Evolutionary conservation across 73 alveolate genomes (phyloP), one percentile per base, ranked within the genome.

Genomic region (Uronychia setigera): DNA sequence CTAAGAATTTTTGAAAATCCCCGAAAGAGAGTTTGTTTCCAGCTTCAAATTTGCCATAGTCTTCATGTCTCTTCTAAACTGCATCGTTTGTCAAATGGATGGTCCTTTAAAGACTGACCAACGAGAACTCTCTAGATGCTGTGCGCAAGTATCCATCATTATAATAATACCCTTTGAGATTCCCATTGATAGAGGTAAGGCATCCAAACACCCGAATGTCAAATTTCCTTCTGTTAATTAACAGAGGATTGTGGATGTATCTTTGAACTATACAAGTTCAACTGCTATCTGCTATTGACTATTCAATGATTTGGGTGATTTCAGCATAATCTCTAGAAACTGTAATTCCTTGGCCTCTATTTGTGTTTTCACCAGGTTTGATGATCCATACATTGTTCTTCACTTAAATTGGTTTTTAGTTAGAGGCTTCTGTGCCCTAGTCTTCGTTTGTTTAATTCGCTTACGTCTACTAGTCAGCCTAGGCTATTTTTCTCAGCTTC

Each of bases 51-150:
- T 97, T 98, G 25, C 99, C 98, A 94, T 97, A 98, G 57, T 97
- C 98, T 32, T 89, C 96, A 75, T 92, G 83, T 88, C 93, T 92
- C 87, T 98, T 98, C 90, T 98, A 94, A 25, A 98, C 97, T 29
- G 99, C 99, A 91, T 98, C 99, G 90, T 98, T 98, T 0, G 99
- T 98, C 77, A 98, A 92, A 89, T 98, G 99, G 29, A 98, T 93
- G 76, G 78, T 80, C 79, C 86, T 80, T 46, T 92, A 86, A 33
- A 96, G 87, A 60, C 91, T 84, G 32, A 85, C 87, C 27, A 92
- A 58, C 5, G 90, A 35, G 86, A 87, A 96, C 76, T 92, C 97
- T 80, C 91, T 94, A 35, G 96, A 89, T 0, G 96, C 75, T 0
- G 99, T 96, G 75, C 99, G 92, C 31, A 96, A 74, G 76, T 96